Evolutionary conservation across 129 eudicot genomes (phyloP).

Genomic region (Dittrichia graveolens): DNA sequence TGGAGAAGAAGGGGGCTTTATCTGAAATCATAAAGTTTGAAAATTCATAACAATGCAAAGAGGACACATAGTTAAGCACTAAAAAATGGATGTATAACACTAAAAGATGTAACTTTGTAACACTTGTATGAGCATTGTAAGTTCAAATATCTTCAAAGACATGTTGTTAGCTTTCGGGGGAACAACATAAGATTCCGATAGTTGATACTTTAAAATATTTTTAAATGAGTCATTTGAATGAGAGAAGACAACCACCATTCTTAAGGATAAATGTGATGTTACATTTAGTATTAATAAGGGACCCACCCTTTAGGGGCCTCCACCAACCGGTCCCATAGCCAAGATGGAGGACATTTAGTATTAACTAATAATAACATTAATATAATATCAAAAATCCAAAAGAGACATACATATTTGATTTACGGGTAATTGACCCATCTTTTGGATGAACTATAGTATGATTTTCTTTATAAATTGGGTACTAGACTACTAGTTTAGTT

Average conservation of each 20-base stretch:
- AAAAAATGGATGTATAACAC: not conserved
- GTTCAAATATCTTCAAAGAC: not conserved
- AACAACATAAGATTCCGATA: not conserved
- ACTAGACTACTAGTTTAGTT: not conserved
- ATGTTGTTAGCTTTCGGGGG: not conserved
- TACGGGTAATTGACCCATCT: not conserved
- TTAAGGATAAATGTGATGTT: no score
- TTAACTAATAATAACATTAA: no score
- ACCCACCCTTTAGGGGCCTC: no score
- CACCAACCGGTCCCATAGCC: no score
- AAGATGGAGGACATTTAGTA: no score
- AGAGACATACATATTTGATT: not conserved
- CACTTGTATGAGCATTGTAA: not conserved
- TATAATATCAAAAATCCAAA: no score
- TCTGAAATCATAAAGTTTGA: slow-evolving; percentile 53
- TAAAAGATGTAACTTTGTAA: not conserved
- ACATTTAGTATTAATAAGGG: no score
- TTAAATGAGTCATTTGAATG: not conserved
- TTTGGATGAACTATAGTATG: not conserved
- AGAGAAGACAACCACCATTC: no score
- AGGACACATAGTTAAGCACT: not conserved
- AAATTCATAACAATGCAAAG: not conserved
- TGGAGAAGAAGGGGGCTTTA: slow-evolving; percentile 63
- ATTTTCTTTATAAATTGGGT: not conserved
- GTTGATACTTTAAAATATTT: not conserved